Conservation (phyloP, 140 eudicot species). For the Bidens hawaiensis region DNA sequence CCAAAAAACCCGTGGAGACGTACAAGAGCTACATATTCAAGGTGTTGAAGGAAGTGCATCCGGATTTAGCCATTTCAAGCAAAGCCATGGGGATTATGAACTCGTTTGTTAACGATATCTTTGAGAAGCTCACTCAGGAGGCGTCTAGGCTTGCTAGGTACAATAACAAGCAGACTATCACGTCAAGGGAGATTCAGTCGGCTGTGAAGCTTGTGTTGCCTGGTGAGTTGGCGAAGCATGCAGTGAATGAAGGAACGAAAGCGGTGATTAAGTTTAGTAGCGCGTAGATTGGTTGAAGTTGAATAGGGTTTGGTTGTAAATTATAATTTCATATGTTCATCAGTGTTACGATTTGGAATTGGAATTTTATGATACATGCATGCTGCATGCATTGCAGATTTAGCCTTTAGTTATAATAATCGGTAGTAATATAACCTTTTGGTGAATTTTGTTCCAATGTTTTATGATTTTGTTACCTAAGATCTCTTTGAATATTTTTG, state of each 20-base stretch:
- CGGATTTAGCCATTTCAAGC: slow-evolving; percentile 22
- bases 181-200: slow-evolving; percentile 26
- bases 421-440: too few species aligned
- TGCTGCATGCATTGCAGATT: too few species aligned
- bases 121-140: slow-evolving; percentile 23
- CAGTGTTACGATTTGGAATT: not conserved
- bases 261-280: slow-evolving; percentile 30
- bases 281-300: not conserved
- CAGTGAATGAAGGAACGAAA: slow-evolving; percentile 28
- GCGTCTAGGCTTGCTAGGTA: slow-evolving; percentile 24
- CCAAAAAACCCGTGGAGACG: too few species aligned
- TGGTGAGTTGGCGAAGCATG: slow-evolving; percentile 33
- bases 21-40: slow-evolving; percentile 14
- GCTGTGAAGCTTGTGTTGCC: slow-evolving; percentile 31
- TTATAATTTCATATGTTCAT: not conserved
- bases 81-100: slow-evolving; percentile 31
- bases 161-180: slow-evolving; percentile 31
- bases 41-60: slow-evolving; percentile 23
- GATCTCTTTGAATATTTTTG: too few species aligned
- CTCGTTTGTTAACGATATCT: slow-evolving; percentile 22
- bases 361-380: too few species aligned
- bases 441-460: too few species aligned
- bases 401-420: too few species aligned
- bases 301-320: slow-evolving; percentile 22
- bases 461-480: too few species aligned